Conservation (phyloP, 106 monocot species). For the Agapanthus africanus region DNA sequence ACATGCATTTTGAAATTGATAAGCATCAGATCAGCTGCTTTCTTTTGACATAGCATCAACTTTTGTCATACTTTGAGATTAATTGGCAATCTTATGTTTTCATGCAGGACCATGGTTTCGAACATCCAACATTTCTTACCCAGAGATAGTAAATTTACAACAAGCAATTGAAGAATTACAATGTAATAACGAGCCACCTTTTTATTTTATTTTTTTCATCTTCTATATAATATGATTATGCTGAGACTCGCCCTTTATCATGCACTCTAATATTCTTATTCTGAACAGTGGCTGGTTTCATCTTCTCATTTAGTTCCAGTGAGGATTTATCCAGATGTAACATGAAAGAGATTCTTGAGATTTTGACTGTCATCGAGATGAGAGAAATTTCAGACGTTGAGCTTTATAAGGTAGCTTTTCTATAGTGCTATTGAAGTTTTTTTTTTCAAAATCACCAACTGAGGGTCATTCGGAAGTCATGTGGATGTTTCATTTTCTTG, state of each 20-base stretch:
- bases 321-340: conserved; percentile 25
- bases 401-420: conserved; percentile 34
- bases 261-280: conserved; percentile 5
- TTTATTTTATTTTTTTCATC: background rate
- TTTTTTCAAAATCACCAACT: background rate
- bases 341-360: conserved; percentile 54
- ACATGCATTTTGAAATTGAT: no score
- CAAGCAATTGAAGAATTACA: conserved; percentile 65
- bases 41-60: background rate
- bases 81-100: conserved; percentile 2
- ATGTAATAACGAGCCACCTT: conserved; percentile 28
- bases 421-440: background rate
- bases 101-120: conserved; percentile 91
- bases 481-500: conserved; percentile 3
- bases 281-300: conserved; percentile 63
- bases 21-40: no score
- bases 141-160: conserved; percentile 58
- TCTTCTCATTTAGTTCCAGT: conserved; percentile 30
- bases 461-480: background rate
- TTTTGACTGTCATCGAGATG: conserved; percentile 64
- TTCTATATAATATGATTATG: background rate
- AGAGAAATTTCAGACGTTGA: conserved; percentile 36
- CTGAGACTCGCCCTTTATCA: no score
- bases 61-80: background rate
- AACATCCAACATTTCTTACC: conserved; percentile 54